Evolutionary conservation across 1,284 basidiomycete genomes (phyloP), one percentile per base, ranked within the genome.

Genomic region (Fistulina hepatica): DNA sequence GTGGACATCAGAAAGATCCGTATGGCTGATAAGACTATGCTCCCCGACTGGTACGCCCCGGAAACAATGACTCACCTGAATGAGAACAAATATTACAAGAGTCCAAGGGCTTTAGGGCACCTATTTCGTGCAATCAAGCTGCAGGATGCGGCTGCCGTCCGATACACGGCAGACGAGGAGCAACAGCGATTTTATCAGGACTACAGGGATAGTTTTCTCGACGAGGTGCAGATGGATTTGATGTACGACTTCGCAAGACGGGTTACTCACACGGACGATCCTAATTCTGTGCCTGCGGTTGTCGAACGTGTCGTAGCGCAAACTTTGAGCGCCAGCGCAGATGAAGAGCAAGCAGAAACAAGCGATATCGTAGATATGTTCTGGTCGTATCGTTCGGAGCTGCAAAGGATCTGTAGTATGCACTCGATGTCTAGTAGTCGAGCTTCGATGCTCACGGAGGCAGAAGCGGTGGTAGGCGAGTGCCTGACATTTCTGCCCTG

Each of bases 1-100:
- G 28, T 31, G 8, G 28, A 31, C 10, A 8, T 31, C 28, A 31
- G 13, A 9, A 31, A 13, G 8, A 31, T 31, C 28, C 28, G n/a
- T n/a, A n/a, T n/a, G n/a, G n/a, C n/a, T n/a, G n/a, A n/a, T n/a
- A n/a, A n/a, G n/a, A n/a, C n/a, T n/a, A n/a, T n/a, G n/a, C n/a
- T n/a, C n/a, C 77, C 76, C 6, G 77, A 80, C 50, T 81, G 76
- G 76, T 63, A 67, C 50, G 75, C 74, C 2, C 75, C 75, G 11
- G 76, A 81, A 55, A 73, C 69, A 9, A 19, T 31, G 11, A 31
- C 15, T 8, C n/a, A n/a, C n/a, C 3, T 13, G 15, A 16, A 31
- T 16, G 51, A 56, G 4, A 44, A 25, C 0, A 52, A 61, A 15
- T 75, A 61, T 48, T 81, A 81, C 50, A 34, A 52, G 38, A 77